Evolutionary conservation across 768 basidiomycete genomes (phyloP).

Genomic region (Mycena haematopus): DNA sequence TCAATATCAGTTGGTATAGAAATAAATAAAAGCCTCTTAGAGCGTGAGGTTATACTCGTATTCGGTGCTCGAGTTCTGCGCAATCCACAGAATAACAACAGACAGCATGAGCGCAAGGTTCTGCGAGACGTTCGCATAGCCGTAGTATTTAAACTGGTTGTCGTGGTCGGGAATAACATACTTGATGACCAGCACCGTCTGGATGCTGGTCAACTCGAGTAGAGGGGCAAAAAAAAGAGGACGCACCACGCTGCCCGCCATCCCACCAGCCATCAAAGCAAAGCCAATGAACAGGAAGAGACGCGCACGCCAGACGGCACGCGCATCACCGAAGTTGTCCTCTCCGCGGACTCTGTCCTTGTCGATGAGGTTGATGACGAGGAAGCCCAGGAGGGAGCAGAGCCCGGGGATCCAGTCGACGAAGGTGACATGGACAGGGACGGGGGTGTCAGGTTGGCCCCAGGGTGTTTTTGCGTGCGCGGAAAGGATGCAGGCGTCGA

Average conservation of each 20-base stretch:
- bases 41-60: constrained; percentile 93
- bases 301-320: constrained; percentile 90
- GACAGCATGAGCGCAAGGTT: constrained; percentile 87
- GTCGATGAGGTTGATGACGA: constrained; percentile 93
- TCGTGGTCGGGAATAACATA: constrained; percentile 79
- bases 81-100: constrained; percentile 89
- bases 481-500: constrained; percentile 92
- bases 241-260: constrained; percentile 96
- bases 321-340: constrained; percentile 74
- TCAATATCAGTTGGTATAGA: too few relatives aligned
- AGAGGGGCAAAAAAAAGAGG: not conserved
- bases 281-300: constrained; percentile 94
- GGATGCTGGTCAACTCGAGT: constrained; percentile 7
- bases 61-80: constrained; percentile 83
- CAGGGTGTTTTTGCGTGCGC: constrained; percentile 82
- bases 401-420: constrained; percentile 98
- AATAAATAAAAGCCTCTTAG: constrained; percentile 33
- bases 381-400: constrained; percentile 89
- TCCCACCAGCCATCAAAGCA: constrained; percentile 95
- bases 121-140: constrained; percentile 95
- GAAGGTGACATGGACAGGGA: constrained; percentile 80
- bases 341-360: constrained; percentile 87
- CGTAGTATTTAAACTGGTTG: constrained; percentile 86
- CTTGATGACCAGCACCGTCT: constrained; percentile 92
- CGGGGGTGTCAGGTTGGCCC: constrained; percentile 68